These are phyloP conservation scores for Schrenkiella parvula DNA, from an alignment of 345 rosid species.

Conservation along the genomic window DNA sequence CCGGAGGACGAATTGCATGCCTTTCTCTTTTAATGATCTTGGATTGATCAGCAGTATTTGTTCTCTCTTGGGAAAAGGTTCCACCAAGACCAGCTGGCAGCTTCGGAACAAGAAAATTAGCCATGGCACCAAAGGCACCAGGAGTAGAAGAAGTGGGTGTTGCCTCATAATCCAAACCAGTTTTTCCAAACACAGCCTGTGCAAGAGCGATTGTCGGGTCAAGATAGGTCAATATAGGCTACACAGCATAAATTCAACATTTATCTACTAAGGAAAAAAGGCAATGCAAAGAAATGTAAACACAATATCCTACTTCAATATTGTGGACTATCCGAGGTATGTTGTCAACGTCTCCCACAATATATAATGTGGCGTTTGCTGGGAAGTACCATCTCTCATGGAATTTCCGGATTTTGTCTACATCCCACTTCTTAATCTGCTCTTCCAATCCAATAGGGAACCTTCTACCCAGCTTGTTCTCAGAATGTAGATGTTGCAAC, in stretches of 20 bases:
- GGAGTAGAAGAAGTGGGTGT: constrained; percentile 53
- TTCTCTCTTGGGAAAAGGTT: constrained; percentile 60
- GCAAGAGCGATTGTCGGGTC: constrained; percentile 27
- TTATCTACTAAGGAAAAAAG: not conserved
- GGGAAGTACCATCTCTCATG: constrained; percentile 99
- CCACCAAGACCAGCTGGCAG: constrained; percentile 85
- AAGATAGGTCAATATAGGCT: constrained; percentile 28
- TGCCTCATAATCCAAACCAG: constrained; percentile 56
- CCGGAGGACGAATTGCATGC: constrained; percentile 88
- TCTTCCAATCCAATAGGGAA: constrained; percentile 98
- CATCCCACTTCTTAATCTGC: constrained; percentile 99
- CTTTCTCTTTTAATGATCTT: constrained; percentile 73
- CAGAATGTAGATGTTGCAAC: constrained; percentile 95
- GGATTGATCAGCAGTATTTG: constrained; percentile 55
- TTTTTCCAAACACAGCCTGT: constrained; percentile 81
- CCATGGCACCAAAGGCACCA: constrained; percentile 96
- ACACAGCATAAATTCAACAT: not conserved
- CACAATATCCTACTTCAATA: constrained; percentile 63
- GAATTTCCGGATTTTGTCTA: constrained; percentile 94
- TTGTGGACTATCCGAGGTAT: constrained; percentile 60
- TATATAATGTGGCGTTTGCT: constrained; percentile 91
- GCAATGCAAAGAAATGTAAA: not conserved
- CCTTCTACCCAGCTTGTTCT: constrained; percentile 95
- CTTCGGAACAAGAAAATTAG: constrained; percentile 97
- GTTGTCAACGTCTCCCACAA: constrained; percentile 89